A percentile compares a stretch with the other conserved stretches of the same genome.
phyloP scores from a whole-genome alignment of 139 green algal species.

The Desmodesmus armatus region DNA sequence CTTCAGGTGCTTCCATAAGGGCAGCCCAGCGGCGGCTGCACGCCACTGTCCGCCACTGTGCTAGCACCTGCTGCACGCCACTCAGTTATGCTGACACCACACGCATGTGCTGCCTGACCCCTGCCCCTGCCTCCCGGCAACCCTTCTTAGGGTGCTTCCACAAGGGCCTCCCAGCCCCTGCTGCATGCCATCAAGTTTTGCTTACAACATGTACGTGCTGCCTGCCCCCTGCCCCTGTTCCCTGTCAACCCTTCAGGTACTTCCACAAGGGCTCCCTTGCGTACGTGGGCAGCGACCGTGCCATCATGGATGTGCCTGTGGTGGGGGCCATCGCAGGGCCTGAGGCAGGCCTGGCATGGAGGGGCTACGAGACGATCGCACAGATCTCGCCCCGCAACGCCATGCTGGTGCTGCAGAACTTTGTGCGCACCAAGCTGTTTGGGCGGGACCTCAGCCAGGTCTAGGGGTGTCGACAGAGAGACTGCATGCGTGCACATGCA shows the following conservation, averaged over 20 bases:
- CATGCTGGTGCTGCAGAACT: constrained; percentile 84
- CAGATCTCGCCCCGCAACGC: constrained; percentile 73
- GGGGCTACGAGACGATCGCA: constrained; percentile 44
- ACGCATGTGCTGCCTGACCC: neutral
- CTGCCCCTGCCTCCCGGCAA: neutral
- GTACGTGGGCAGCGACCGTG: constrained; percentile 88
- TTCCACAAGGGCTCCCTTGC: constrained; percentile 80
- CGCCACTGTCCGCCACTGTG: too few species aligned
- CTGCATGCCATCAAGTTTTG: too few species aligned
- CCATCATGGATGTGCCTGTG: constrained; percentile 89
- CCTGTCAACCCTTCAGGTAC: constrained; percentile 48
- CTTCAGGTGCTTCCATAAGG: too few species aligned
- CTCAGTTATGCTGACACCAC: neutral
- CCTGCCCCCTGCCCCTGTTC: neutral
- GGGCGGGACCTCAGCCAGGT: constrained; percentile 46
- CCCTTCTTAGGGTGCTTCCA: neutral
- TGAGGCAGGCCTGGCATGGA: constrained; percentile 83
- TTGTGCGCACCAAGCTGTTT: constrained; percentile 55
- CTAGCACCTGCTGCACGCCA: neutral
- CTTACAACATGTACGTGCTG: neutral
- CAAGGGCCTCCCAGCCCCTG: too few species aligned
- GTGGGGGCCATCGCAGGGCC: constrained; percentile 72
- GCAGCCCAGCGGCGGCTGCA: too few species aligned
- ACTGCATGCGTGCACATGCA: too few species aligned
- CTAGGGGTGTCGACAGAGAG: too few species aligned